Evolutionary conservation across 805 yeast species (phyloP).

Genomic region (Saccharomycopsis fermentans): DNA sequence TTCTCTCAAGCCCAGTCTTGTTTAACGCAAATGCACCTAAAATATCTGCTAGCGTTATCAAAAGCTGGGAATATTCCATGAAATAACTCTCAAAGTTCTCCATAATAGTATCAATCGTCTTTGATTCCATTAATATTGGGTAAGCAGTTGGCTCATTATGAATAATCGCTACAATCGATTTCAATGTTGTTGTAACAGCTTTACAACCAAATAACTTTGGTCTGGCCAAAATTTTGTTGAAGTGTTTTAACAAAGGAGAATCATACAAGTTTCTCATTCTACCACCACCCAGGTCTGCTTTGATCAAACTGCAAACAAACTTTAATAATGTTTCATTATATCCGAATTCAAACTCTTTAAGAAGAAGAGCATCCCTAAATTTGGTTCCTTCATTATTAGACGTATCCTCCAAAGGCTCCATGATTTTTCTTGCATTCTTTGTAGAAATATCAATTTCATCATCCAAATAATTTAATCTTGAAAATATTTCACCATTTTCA

Average conservation of each 20-base stretch:
- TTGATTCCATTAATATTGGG: slow-evolving; percentile 68
- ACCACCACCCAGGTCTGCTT: slow-evolving; percentile 65
- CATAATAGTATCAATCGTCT: slow-evolving; percentile 55
- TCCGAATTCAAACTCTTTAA: slow-evolving; percentile 3
- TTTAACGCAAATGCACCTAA: slow-evolving; percentile 79
- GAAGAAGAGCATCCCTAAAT: slow-evolving; percentile 2
- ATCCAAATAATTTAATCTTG: slow-evolving; percentile 1
- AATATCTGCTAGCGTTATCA: slow-evolving; percentile 57
- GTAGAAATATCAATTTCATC: not conserved
- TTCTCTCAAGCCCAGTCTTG: slow-evolving; percentile 53
- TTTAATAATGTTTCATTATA: slow-evolving; percentile 51
- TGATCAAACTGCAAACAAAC: slow-evolving; percentile 48
- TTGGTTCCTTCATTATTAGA: not conserved
- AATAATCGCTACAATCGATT: slow-evolving; percentile 57
- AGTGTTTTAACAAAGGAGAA: slow-evolving; percentile 57
- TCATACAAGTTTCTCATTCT: slow-evolving; percentile 78
- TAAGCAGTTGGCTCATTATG: slow-evolving; percentile 90
- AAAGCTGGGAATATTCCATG: slow-evolving; percentile 46
- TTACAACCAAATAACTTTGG: slow-evolving; percentile 58
- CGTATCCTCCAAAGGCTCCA: not conserved
- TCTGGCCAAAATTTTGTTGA: slow-evolving; percentile 48
- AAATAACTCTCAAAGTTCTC: slow-evolving; percentile 46
- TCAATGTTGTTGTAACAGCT: slow-evolving; percentile 49
- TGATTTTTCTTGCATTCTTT: not conserved
- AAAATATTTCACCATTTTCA: slow-evolving; percentile 43